Conservation (phyloP, 305 asterid species). For the Fraxinus latifolia region DNA sequence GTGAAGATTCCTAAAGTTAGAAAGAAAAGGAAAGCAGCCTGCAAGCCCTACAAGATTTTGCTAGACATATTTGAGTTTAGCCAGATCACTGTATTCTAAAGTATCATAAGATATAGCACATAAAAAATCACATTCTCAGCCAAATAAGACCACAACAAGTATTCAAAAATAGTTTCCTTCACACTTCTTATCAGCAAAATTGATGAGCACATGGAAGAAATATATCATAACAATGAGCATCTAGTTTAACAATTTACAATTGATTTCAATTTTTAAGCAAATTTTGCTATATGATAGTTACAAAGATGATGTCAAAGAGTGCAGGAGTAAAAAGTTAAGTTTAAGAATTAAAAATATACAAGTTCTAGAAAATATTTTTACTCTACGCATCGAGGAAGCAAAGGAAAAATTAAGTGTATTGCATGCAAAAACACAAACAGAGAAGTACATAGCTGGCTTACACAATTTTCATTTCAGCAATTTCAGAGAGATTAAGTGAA, state of each 20-base stretch:
- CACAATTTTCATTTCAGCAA: constrained; percentile 96
- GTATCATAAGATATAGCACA: neutral
- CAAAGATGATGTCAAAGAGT: neutral
- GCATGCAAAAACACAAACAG: neutral
- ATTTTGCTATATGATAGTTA: neutral
- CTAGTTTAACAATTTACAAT: neutral
- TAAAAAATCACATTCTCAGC: neutral
- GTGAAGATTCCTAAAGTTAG: neutral
- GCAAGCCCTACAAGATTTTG: neutral
- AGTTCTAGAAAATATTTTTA: neutral
- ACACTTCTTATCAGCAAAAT: neutral
- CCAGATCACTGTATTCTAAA: neutral
- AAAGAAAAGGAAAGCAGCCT: neutral
- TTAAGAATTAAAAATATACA: neutral
- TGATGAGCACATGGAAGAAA: neutral
- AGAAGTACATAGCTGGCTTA: constrained; percentile 35
- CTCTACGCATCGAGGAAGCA: neutral
- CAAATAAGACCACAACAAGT: neutral
- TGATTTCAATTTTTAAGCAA: neutral
- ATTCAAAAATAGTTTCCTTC: neutral
- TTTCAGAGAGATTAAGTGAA: constrained; percentile 84
- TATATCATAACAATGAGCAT: neutral
- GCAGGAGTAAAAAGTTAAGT: neutral
- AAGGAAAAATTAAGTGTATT: neutral
- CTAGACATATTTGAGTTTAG: neutral